Evolutionary conservation across 2,329 filamentous ascomycete species (phyloP), one percentile per base, ranked within the genome.

Genomic region (Purpureocillium takamizusanense): DNA sequence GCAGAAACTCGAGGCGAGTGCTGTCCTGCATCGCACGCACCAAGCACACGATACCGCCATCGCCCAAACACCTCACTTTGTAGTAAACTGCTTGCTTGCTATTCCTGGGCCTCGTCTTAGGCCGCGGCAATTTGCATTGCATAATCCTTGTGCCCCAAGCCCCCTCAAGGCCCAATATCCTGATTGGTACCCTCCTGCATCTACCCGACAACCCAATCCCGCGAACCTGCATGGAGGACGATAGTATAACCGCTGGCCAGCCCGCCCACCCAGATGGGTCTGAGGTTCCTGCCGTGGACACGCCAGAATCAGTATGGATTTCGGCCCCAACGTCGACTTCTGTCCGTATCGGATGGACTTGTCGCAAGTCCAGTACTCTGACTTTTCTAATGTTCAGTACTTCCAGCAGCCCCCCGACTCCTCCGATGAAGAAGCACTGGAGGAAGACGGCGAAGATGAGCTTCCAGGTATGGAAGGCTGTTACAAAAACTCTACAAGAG

Each of bases 301-400:
- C 50, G 47, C 52, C 52, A 51, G 40, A 51, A 44, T 50, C 61
- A 66, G 64, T 67, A 69, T 67, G 65, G 66, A 50, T 53, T 53
- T 52, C 47, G 49, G 50, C 49, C 54, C 52, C 43, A 53, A 50
- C 38, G 52, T 63, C 44, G 56, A 63, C 39, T 59, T 54, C 51
- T 62, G 61, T 57, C 59, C 62, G 33, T 53, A 54, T 38, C 56
- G 65, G 60, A 49, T 61, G 41, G 56, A 60, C 44, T 41, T 63
- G 53, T 49, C 51, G 42, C 48, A 60, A 46, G 55, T 68, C 40
- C 58, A 66, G 46, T 62, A 55, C 42, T 60, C 64, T 44, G 53
- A 69, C 48, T 69, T 63, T 53, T 64, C 61, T 43, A 55, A 65
- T 25, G 51, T 69, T 36, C 55, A 66, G 44, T 69, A 60, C 48